Evolutionary conservation across 2,329 filamentous ascomycete genomes (phyloP).

Genomic region (Dryadomyces quercus-mongolicae): DNA sequence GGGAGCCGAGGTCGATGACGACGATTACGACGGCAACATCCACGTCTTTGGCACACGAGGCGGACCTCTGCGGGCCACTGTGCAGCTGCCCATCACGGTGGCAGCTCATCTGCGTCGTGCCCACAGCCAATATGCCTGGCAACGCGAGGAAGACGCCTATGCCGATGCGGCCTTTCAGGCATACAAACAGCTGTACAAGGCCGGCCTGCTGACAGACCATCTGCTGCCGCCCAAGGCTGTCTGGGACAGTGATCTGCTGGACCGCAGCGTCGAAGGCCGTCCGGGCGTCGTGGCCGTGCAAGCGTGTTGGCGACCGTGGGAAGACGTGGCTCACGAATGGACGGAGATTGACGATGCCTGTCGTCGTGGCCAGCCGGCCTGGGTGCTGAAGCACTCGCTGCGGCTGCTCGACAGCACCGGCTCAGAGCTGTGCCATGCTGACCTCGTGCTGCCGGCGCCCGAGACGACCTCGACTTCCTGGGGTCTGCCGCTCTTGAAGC

Average conservation of each 20-base stretch:
- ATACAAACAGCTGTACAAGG: conserved; percentile 56
- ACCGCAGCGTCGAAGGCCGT: conserved; percentile 25
- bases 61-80: conserved; percentile 38
- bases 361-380: not conserved
- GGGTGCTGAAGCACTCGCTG: conserved; percentile 18
- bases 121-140: conserved; percentile 46
- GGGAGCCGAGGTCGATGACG: conserved; percentile 14
- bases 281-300: conserved; percentile 23
- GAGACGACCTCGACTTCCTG: too few relatives aligned
- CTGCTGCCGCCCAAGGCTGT: conserved; percentile 48
- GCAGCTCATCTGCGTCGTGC: conserved; percentile 46
- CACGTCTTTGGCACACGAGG: not conserved
- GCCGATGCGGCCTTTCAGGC: conserved; percentile 79
- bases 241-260: conserved; percentile 11
- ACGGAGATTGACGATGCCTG: not conserved
- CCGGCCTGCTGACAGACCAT: conserved; percentile 64
- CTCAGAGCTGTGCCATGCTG: conserved; percentile 22
- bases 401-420: conserved; percentile 23
- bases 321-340: conserved; percentile 30
- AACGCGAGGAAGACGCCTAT: conserved; percentile 56
- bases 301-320: conserved; percentile 34
- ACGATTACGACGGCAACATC: conserved; percentile 7
- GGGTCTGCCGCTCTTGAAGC: conserved; percentile 21
- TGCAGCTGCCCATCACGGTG: conserved; percentile 60
- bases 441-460: conserved; percentile 29